Evolutionary conservation across 305 asterid genomes (phyloP).

Genomic region (Solanum hybrid): DNA sequence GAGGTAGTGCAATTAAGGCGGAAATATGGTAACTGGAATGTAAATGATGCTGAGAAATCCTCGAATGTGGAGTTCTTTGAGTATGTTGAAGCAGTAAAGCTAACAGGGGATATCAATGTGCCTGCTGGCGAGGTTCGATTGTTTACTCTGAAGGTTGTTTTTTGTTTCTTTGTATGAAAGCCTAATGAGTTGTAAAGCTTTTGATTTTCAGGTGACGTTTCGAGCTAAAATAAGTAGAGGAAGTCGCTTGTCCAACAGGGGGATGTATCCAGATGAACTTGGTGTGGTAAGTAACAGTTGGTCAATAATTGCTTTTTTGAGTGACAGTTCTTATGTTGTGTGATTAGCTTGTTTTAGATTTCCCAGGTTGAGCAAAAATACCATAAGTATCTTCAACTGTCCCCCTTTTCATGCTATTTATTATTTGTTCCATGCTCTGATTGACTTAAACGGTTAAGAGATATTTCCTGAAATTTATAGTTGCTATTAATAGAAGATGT

Average conservation of each 20-base stretch:
- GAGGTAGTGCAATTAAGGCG: conserved; percentile 91
- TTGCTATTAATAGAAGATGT: background rate
- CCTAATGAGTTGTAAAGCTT: conserved; percentile 1
- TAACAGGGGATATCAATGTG: conserved; percentile 93
- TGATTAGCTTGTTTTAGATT: background rate
- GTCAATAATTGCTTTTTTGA: background rate
- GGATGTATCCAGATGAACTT: conserved; percentile 75
- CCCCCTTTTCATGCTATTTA: background rate
- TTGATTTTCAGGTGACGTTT: conserved; percentile 60
- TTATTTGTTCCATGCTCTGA: background rate
- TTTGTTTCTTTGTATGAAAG: background rate
- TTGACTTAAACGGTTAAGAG: background rate
- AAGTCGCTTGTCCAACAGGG: conserved; percentile 53
- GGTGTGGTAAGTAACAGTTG: conserved; percentile 60
- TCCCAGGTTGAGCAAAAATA: background rate
- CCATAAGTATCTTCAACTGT: background rate
- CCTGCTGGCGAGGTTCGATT: conserved; percentile 87
- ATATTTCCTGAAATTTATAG: background rate
- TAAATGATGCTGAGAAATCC: conserved; percentile 38
- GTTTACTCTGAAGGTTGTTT: background rate
- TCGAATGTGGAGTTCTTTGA: conserved; percentile 84
- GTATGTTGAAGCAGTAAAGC: conserved; percentile 95
- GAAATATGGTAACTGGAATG: conserved; percentile 86
- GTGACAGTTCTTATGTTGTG: background rate
- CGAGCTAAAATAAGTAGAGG: conserved; percentile 85